Evolutionary conservation across 192 early-diverging fungal species (phyloP).

Genomic region (Coemansia sp.): DNA sequence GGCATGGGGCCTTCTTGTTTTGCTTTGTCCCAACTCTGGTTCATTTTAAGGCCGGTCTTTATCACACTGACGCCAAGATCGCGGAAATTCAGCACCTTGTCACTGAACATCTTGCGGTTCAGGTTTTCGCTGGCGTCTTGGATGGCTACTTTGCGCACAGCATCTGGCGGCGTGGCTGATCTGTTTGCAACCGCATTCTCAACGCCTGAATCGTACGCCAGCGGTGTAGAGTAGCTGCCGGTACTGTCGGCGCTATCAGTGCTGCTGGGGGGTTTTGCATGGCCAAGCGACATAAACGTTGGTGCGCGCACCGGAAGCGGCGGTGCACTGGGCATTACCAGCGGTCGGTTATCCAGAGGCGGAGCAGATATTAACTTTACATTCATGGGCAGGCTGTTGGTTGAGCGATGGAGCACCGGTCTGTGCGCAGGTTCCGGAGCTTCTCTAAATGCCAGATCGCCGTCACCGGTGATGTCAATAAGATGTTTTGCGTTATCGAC

Average conservation of each 20-base stretch:
- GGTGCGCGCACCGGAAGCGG: slow-evolving; percentile 25
- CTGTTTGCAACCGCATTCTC: not conserved
- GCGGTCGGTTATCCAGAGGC: slow-evolving; percentile 4
- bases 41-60: slow-evolving; percentile 18
- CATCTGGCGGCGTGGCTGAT: slow-evolving; percentile 20
- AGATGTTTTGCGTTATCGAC: slow-evolving; percentile 16
- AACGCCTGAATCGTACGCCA: not conserved
- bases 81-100: slow-evolving; percentile 50
- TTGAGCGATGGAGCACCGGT: slow-evolving; percentile 21
- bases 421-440: slow-evolving; percentile 16
- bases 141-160: slow-evolving; percentile 35
- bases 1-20: slow-evolving; percentile 44
- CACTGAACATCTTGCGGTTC: slow-evolving; percentile 34
- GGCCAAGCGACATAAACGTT: slow-evolving; percentile 25
- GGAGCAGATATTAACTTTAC: slow-evolving; percentile 28
- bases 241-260: slow-evolving; percentile 6
- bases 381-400: slow-evolving; percentile 30
- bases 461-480: slow-evolving; percentile 14
- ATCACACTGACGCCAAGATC: slow-evolving; percentile 50
- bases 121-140: slow-evolving; percentile 25
- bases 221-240: not conserved
- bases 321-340: slow-evolving; percentile 31
- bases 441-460: slow-evolving; percentile 7
- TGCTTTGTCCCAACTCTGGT: slow-evolving; percentile 16
- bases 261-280: not conserved